Evolutionary conservation across 768 basidiomycete genomes (phyloP).

Genomic region (Cystobasidiopsis lactophilus): DNA sequence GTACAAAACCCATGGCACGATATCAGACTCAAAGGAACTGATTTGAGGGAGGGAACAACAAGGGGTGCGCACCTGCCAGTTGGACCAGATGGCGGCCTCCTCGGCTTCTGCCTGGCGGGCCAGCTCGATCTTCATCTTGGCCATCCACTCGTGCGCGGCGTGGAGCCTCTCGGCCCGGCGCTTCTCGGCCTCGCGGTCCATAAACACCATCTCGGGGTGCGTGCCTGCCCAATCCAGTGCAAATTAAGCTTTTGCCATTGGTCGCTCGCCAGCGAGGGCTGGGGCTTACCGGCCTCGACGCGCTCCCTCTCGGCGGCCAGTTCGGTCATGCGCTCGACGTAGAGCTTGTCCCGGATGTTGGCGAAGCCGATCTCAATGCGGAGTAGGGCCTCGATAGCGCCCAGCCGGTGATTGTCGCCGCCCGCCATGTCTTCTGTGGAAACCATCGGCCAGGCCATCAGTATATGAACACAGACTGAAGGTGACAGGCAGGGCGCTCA

Average conservation of each 20-base stretch:
- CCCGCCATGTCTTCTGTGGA: too few species aligned
- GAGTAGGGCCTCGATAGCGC: slow-evolving; percentile 69
- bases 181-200: slow-evolving; percentile 54
- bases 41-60: background rate
- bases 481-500: too few species aligned
- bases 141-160: slow-evolving; percentile 50
- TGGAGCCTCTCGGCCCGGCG: slow-evolving; percentile 61
- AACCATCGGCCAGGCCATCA: too few species aligned
- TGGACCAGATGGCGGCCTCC: slow-evolving; percentile 60
- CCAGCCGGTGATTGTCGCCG: slow-evolving; percentile 34
- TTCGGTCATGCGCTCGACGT: slow-evolving; percentile 82
- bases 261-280: background rate
- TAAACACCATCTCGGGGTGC: slow-evolving; percentile 66
- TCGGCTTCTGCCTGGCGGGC: slow-evolving; percentile 43
- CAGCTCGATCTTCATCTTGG: slow-evolving; percentile 43
- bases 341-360: slow-evolving; percentile 57
- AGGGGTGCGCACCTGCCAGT: slow-evolving; percentile 52
- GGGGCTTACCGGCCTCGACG: slow-evolving; percentile 44
- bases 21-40: background rate
- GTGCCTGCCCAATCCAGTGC: slow-evolving; percentile 31
- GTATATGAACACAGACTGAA: too few species aligned
- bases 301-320: slow-evolving; percentile 70
- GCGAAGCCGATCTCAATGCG: slow-evolving; percentile 86
- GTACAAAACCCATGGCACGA: slow-evolving; percentile 25
- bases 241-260: background rate